phyloP scores from a whole-genome alignment of 805 yeast genomes.

The Wickerhamiella alocasiicola region DNA sequence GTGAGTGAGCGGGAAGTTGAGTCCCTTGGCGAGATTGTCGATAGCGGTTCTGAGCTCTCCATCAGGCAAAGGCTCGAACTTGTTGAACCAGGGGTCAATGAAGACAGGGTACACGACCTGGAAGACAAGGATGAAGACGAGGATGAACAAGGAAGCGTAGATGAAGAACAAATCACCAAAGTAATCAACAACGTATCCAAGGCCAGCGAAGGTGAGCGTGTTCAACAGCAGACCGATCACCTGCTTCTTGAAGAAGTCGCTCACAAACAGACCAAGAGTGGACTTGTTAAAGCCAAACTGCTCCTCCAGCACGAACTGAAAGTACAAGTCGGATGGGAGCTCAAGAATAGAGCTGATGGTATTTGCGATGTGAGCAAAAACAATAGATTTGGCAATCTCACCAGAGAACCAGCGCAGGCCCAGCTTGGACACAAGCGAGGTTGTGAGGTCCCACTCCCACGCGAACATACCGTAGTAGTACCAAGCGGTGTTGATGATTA shows the following conservation, averaged over 20 bases:
- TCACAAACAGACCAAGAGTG: constrained; percentile 57
- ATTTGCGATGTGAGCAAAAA: constrained; percentile 44
- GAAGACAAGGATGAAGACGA: constrained; percentile 57
- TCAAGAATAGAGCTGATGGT: constrained; percentile 40
- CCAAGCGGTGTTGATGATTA: constrained; percentile 44
- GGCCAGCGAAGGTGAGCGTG: constrained; percentile 58
- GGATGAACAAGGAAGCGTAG: constrained; percentile 61
- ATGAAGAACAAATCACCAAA: constrained; percentile 73
- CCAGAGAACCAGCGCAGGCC: constrained; percentile 35
- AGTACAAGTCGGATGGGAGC: constrained; percentile 62
- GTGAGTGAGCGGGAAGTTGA: constrained; percentile 76
- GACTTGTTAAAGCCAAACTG: constrained; percentile 85
- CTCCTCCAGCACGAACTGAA: constrained; percentile 82
- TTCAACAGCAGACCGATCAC: constrained; percentile 47
- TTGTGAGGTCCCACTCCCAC: constrained; percentile 41
- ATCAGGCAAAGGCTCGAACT: constrained; percentile 75
- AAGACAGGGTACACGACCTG: constrained; percentile 71
- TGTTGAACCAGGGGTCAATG: constrained; percentile 88
- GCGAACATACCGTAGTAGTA: constrained; percentile 56
- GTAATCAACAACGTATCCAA: constrained; percentile 67
- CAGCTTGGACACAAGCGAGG: constrained; percentile 12
- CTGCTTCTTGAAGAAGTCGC: constrained; percentile 55
- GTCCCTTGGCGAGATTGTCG: constrained; percentile 61
- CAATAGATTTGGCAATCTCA: constrained; percentile 57
- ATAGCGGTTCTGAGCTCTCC: constrained; percentile 78